Evolutionary conservation across 1,284 basidiomycete genomes (phyloP), one percentile per base, ranked within the genome.

Genomic region (Coniophora puteana): DNA sequence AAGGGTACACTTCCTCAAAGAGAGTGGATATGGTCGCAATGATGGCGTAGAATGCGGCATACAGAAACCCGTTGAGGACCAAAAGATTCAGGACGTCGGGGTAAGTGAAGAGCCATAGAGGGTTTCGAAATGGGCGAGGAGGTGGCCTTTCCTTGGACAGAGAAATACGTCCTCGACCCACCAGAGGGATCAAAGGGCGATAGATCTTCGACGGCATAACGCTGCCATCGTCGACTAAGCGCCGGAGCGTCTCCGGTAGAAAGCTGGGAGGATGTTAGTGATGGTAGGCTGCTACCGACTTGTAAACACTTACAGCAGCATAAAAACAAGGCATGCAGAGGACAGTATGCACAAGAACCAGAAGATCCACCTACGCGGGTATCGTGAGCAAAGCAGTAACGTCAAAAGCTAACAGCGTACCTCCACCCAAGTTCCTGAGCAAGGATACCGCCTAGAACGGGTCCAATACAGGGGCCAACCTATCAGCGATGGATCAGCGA

Each of bases 341-440:
- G 81, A 69, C 0, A 74, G 55, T 4, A 88, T 89, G 41, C 73
- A 74, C 7, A 90, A 61, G 53, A 90, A 85, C 85, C 85, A 90
- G 56, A 91, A 91, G 18, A 90, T 84, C 3, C 83, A 69, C 51
- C 86, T 17, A n/a, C 14, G 22, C 11, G 8, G 38, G 29, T 21
- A 28, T 24, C n/a, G 27, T 6, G 33, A n/a, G 4, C 13, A 16
- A 18, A 25, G 10, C 8, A 51, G 26, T 6, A 16, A 5, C 26
- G 17, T 16, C 6, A 23, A 35, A 20, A 21, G 17, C 7, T 25
- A 44, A n/a, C 4, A 35, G 36, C 65, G 38, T 40, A 78, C 83
- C 83, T 76, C 84, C 83, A 87, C 18, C 83, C 81, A 1, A 84
- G 59, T 10, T 62, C 62, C 38, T 79, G 70, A 11, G 81, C 61